Evolutionary conservation across 2,329 filamentous ascomycete species (phyloP).

Genomic region (Pestalotiopsis sp.): DNA sequence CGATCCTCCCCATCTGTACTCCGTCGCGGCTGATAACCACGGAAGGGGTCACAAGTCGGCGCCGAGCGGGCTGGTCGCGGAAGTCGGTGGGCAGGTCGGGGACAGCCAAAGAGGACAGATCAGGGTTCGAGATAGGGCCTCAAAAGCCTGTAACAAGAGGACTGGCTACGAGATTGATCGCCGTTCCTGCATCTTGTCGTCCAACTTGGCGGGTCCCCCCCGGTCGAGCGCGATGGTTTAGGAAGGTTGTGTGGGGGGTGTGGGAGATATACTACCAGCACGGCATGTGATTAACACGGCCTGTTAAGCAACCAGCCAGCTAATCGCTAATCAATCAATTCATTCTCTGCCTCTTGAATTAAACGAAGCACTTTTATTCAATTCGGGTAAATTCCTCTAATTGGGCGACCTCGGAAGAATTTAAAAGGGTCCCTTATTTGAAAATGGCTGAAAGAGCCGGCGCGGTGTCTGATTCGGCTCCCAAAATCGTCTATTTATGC

Average conservation of each 20-base stretch:
- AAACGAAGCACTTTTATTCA: not conserved
- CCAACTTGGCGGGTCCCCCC: not conserved
- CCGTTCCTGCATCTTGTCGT: slow-evolving; percentile 1
- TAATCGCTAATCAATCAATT: not conserved
- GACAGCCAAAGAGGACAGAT: not conserved
- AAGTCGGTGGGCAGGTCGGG: not conserved
- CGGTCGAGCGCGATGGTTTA: not conserved
- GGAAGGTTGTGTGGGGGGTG: slow-evolving; percentile 1
- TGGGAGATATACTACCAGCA: not conserved
- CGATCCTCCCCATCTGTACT: not conserved
- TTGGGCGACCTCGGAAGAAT: not conserved
- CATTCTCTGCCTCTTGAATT: not conserved
- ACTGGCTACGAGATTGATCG: not conserved
- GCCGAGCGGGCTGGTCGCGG: not conserved
- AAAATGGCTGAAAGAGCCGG: not conserved
- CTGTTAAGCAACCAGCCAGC: not conserved
- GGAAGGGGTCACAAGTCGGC: not conserved
- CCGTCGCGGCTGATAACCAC: not conserved
- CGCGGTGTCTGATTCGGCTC: not conserved
- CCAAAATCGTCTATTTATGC: not conserved
- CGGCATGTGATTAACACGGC: slow-evolving; percentile 5
- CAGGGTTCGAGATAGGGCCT: not conserved
- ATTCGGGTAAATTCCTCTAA: not conserved
- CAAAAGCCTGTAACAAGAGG: not conserved
- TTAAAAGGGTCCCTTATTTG: not conserved